A percentile compares a stretch with the other conserved stretches of the same genome.
Evolutionary conservation across 768 basidiomycete species (phyloP).

Genomic region (Collybiopsis confluens): DNA sequence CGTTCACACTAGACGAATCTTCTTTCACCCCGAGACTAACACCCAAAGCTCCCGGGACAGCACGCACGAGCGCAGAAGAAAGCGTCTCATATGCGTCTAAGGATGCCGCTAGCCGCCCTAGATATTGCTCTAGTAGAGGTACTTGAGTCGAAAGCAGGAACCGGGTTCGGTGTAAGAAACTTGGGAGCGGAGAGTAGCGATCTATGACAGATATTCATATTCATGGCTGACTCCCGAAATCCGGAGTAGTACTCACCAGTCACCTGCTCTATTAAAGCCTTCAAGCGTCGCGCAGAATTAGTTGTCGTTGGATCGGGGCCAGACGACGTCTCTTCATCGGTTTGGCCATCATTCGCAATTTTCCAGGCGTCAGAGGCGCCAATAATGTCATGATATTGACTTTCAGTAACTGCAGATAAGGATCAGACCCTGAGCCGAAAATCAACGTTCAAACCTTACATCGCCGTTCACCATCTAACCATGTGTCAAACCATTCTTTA

Average conservation of each 20-base stretch:
- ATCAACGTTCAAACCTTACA: conserved; percentile 49
- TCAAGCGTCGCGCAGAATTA: conserved; percentile 77
- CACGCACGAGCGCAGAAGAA: conserved; percentile 81
- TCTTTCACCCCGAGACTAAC: conserved; percentile 48
- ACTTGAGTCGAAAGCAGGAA: conserved; percentile 86
- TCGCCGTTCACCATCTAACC: conserved; percentile 84
- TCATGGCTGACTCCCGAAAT: background rate
- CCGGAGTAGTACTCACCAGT: conserved; percentile 55
- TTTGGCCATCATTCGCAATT: conserved; percentile 58
- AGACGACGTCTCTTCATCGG: conserved; percentile 29
- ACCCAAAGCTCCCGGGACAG: conserved; percentile 87
- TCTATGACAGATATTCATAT: conserved; percentile 40
- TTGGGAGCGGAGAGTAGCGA: conserved; percentile 87
- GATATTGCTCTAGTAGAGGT: conserved; percentile 76
- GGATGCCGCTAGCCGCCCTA: conserved; percentile 72
- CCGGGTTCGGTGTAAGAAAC: conserved; percentile 67
- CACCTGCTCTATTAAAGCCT: conserved; percentile 85
- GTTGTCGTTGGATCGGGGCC: conserved; percentile 58
- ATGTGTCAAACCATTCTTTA: conserved; percentile 85
- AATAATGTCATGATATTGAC: conserved; percentile 84
- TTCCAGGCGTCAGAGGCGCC: conserved; percentile 81
- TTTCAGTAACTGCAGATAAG: conserved; percentile 57
- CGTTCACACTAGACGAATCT: conserved; percentile 26
- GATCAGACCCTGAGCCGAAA: conserved; percentile 4
- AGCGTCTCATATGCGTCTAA: conserved; percentile 93